Evolutionary conservation across 2,329 filamentous ascomycete species (phyloP), one percentile per base, ranked within the genome.

Genomic region (Fusarium liriodendri): DNA sequence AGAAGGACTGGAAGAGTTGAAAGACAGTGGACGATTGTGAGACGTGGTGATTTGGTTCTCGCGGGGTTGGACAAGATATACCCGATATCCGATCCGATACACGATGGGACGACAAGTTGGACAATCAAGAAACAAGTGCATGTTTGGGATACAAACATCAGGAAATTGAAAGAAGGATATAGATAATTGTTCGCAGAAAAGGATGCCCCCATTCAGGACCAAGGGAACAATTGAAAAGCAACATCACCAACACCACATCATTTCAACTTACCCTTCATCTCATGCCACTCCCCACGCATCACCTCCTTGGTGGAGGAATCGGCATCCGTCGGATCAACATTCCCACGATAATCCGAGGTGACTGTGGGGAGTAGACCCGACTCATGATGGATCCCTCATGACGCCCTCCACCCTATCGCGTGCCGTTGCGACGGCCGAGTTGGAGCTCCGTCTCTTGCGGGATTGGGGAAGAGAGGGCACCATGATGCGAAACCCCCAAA

Each of bases 311-410:
- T 77, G 77, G 76, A 77, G 73, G 71, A 77, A 71, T 71, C 57
- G 69, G 76, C 69, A n/a, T 55, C 68, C 66, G 67, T 63, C 66
- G 69, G 70, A 76, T 55, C 63, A 64, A 67, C 60, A n/a, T 68
- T 66, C 75, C 71, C 71, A 75, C 73, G 69, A 75, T 77, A 75
- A 72, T 74, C 73, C 73, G 73, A 64, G 18, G 62, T 74, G 59
- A 38, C 74, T 60, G 61, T 64, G 66, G 62, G 55, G 54, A 47
- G 42, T 52, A 40, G 35, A 55, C 29, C 33, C 62, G 58, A 54
- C 66, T 73, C 75, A 77, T 68, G 71, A 75, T 75, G 69, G 33
- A 67, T 52, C 67, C 57, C 59, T 61, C 37, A 32, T 63, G 69
- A 62, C 45, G 25, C 27, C 14, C n/a, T 29, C 42, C 50, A 66